These are phyloP conservation scores for Camellia japonica DNA, from an alignment of 148 eudicot species.

Conservation along the genomic window DNA sequence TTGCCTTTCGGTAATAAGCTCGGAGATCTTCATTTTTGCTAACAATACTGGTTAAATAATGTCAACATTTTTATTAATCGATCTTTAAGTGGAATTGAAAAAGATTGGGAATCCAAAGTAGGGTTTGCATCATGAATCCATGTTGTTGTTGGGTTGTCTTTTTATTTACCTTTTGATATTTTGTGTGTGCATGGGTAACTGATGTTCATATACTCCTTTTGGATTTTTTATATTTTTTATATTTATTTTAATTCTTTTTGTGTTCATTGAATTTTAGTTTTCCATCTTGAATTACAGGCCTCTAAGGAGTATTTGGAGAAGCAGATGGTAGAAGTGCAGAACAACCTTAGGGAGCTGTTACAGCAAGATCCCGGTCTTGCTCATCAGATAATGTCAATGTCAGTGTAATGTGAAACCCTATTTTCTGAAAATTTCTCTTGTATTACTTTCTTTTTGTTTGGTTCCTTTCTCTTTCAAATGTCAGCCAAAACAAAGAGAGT, in stretches of 20 bases:
- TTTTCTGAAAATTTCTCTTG: not conserved
- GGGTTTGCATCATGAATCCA: too few species aligned
- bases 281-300: conserved; percentile 37
- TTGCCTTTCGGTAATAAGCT: not conserved
- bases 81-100: too few species aligned
- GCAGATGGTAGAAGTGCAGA: conserved; percentile 84
- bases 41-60: too few species aligned
- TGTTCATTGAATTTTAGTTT: not conserved
- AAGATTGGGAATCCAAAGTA: too few species aligned
- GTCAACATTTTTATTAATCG: too few species aligned
- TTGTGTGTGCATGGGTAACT: too few species aligned
- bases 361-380: conserved; percentile 97
- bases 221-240: too few species aligned
- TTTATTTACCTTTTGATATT: too few species aligned
- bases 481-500: not conserved
- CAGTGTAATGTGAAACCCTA: conserved; percentile 31
- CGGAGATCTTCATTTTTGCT: not conserved
- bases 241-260: too few species aligned
- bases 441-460: not conserved
- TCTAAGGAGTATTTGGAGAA: conserved; percentile 97
- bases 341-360: conserved; percentile 80
- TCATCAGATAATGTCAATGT: conserved; percentile 96
- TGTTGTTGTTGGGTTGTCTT: too few species aligned
- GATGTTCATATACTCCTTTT: not conserved
- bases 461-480: not conserved